Evolutionary conservation across 192 early-diverging fungal species (phyloP).

Genomic region (Lobulomyces angularis): DNA sequence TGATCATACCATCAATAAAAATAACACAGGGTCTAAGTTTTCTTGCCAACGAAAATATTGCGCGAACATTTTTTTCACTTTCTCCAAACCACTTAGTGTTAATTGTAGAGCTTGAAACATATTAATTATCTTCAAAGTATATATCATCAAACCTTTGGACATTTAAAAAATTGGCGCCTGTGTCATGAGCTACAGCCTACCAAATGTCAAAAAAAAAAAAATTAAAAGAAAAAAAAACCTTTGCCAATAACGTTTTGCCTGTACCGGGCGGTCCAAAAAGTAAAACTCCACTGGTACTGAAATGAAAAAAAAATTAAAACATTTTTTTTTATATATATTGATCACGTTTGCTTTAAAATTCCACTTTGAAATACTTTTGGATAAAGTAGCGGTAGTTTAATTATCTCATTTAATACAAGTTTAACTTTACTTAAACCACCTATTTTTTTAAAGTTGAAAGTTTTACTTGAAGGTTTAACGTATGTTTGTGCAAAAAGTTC

Average conservation of each 20-base stretch:
- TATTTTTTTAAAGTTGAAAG: too few relatives aligned
- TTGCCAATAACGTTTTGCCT: constrained; percentile 76
- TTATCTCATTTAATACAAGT: constrained; percentile 21
- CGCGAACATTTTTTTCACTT: constrained; percentile 91
- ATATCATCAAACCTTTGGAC: neutral
- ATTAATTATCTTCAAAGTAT: too few relatives aligned
- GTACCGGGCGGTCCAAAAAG: constrained; percentile 80
- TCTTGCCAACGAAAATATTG: constrained; percentile 82
- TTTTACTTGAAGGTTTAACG: too few relatives aligned
- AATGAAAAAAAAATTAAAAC: constrained; percentile 4
- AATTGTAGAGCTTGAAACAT: too few relatives aligned
- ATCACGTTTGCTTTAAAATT: constrained; percentile 17
- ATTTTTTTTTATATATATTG: too few relatives aligned
- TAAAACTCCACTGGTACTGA: constrained; percentile 51
- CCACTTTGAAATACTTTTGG: constrained; percentile 26
- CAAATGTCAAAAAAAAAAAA: too few relatives aligned
- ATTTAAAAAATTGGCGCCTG: neutral
- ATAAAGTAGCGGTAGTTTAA: constrained; percentile 16
- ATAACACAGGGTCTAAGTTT: constrained; percentile 89
- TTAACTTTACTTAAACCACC: constrained; percentile 17
- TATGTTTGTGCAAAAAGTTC: too few relatives aligned
- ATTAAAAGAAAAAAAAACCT: constrained; percentile 47
- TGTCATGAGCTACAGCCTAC: too few relatives aligned
- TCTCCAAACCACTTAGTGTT: constrained; percentile 95
- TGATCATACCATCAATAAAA: constrained; percentile 97